Percentiles rank a stretch among this genome's conserved stretches.
These are phyloP conservation scores for Metschnikowia shivogae DNA, from an alignment of 805 yeast species.

Conservation along the genomic window DNA sequence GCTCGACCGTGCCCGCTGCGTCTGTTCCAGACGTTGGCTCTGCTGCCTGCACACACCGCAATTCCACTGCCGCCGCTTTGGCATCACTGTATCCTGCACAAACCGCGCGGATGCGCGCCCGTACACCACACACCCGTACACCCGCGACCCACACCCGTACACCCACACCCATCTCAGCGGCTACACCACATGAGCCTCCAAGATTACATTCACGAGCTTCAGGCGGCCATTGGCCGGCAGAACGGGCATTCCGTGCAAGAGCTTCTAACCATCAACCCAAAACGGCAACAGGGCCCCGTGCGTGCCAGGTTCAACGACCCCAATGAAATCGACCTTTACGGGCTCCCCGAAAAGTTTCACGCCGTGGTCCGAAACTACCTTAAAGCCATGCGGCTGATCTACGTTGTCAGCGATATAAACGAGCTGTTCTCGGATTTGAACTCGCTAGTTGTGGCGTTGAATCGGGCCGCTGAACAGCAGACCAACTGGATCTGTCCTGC, in stretches of 20 bases:
- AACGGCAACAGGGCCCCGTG: constrained; percentile 24
- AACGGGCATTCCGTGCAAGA: constrained; percentile 18
- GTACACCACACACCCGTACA: neutral
- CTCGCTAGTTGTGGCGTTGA: constrained; percentile 42
- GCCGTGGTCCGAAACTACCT: constrained; percentile 28
- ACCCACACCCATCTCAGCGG: neutral
- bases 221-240: constrained; percentile 17
- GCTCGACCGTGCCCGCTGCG: too few species aligned
- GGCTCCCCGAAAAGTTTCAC: constrained; percentile 34
- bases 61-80: too few species aligned
- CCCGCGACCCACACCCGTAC: neutral
- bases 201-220: constrained; percentile 22
- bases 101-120: neutral
- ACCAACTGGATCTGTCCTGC: constrained; percentile 50
- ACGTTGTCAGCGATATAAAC: constrained; percentile 30
- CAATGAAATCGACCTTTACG: constrained; percentile 37
- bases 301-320: constrained; percentile 35
- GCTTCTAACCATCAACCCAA: constrained; percentile 36
- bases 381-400: constrained; percentile 32
- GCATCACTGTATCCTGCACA: too few species aligned
- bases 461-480: constrained; percentile 51
- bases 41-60: neutral
- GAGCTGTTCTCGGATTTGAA: constrained; percentile 32
- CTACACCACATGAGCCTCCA: constrained; percentile 11
- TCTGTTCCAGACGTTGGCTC: neutral